Conservation (phyloP, 2,329 filamentous ascomycete species). For the Claviceps sp. region DNA sequence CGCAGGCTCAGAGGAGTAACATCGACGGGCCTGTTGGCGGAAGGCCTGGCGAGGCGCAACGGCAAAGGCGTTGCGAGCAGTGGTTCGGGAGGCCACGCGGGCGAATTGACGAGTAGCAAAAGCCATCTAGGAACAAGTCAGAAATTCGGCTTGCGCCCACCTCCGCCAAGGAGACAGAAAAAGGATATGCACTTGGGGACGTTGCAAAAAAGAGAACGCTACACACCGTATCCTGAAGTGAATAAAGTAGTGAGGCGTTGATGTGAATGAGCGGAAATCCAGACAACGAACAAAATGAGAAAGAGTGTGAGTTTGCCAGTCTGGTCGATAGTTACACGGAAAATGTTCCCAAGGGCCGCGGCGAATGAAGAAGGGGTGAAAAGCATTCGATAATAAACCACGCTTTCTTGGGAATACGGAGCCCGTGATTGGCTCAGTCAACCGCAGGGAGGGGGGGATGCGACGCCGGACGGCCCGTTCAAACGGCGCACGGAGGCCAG, state of each 20-base stretch:
- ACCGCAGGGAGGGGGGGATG: not conserved
- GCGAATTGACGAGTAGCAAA: slow-evolving; percentile 39
- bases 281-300: not conserved
- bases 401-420: not conserved
- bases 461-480: not conserved
- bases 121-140: slow-evolving; percentile 18
- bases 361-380: slow-evolving; percentile 3
- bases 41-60: slow-evolving; percentile 52
- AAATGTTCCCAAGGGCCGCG: not conserved
- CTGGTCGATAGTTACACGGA: no score
- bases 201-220: not conserved
- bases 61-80: slow-evolving; percentile 43
- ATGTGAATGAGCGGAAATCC: not conserved
- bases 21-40: slow-evolving; percentile 61
- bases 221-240: not conserved
- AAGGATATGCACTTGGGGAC: not conserved
- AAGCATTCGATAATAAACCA: slow-evolving; percentile 1
- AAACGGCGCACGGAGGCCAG: slow-evolving; percentile 1
- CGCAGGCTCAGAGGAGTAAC: slow-evolving; percentile 60
- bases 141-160: not conserved
- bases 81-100: slow-evolving; percentile 45
- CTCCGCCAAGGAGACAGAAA: no score
- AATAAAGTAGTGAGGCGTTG: not conserved
- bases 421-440: not conserved
- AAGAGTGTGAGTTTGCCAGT: no score